phyloP scores from a whole-genome alignment of 805 yeast species.

The Saccharomycopsis amapae region DNA sequence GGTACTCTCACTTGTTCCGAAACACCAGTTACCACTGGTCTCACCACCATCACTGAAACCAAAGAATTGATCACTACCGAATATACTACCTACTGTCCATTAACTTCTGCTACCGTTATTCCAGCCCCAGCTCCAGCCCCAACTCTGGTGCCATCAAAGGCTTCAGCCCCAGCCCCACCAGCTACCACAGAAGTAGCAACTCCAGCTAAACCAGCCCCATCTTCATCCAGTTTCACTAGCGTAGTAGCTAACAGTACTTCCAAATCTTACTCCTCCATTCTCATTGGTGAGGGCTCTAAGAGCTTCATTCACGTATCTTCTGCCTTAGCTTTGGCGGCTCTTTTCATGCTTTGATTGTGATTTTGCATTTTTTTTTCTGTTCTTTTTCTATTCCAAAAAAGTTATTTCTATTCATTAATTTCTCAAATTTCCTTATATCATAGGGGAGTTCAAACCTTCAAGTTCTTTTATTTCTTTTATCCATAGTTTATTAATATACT shows the following conservation, averaged over 20 bases:
- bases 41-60: slow-evolving; percentile 26
- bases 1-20: slow-evolving; percentile 20
- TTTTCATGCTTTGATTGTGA: slow-evolving; percentile 10
- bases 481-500: not conserved
- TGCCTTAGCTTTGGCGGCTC: slow-evolving; percentile 16
- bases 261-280: slow-evolving; percentile 13
- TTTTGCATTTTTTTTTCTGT: too few relatives aligned
- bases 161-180: slow-evolving; percentile 13
- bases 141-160: slow-evolving; percentile 9
- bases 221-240: too few relatives aligned
- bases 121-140: slow-evolving; percentile 14
- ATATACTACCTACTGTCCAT: slow-evolving; percentile 28
- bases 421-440: too few relatives aligned
- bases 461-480: not conserved
- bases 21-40: slow-evolving; percentile 26
- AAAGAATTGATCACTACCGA: slow-evolving; percentile 25
- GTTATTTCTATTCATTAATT: too few relatives aligned
- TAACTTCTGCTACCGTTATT: slow-evolving; percentile 10
- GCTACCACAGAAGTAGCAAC: too few relatives aligned
- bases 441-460: not conserved
- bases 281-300: slow-evolving; percentile 14
- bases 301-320: slow-evolving; percentile 9
- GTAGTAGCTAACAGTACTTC: too few relatives aligned
- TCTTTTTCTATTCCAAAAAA: too few relatives aligned
- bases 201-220: slow-evolving; percentile 6